Conservation (phyloP, 768 basidiomycete species). For the Sporobolomyces roseus region DNA sequence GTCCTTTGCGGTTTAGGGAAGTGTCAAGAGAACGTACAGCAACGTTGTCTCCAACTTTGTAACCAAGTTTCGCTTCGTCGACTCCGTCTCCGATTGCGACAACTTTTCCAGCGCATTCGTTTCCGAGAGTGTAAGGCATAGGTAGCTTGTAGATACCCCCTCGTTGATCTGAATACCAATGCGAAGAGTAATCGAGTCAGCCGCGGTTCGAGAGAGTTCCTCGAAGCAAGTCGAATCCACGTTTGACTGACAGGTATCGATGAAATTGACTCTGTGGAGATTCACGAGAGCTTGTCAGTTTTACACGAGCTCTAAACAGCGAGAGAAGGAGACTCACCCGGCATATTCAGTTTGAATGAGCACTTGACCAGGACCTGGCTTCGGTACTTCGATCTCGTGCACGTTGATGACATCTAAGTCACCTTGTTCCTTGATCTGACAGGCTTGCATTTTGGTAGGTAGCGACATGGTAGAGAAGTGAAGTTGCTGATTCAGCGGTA, state of each 20-base stretch:
- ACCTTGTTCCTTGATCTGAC: constrained; percentile 69
- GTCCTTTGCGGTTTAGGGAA: too few relatives aligned
- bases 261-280: constrained; percentile 68
- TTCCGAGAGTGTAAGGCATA: constrained; percentile 61
- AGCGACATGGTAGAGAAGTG: constrained; percentile 23
- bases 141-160: constrained; percentile 53
- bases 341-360: constrained; percentile 63
- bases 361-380: constrained; percentile 60
- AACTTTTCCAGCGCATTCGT: constrained; percentile 73
- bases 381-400: constrained; percentile 62
- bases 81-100: constrained; percentile 64
- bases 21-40: constrained; percentile 52
- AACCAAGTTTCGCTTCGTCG: constrained; percentile 62
- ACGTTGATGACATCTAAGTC: constrained; percentile 65
- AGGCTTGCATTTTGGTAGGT: constrained; percentile 62
- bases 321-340: constrained; percentile 45
- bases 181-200: background rate
- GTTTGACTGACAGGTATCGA: constrained; percentile 45
- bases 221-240: background rate
- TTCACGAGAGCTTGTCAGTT: constrained; percentile 25
- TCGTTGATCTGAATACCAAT: constrained; percentile 66
- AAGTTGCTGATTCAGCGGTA: background rate
- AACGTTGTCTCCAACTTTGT: constrained; percentile 66
- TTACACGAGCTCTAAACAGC: background rate
- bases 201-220: background rate